Conservation (phyloP, 306 rosid genomes). For the Ziziphus jujuba region DNA sequence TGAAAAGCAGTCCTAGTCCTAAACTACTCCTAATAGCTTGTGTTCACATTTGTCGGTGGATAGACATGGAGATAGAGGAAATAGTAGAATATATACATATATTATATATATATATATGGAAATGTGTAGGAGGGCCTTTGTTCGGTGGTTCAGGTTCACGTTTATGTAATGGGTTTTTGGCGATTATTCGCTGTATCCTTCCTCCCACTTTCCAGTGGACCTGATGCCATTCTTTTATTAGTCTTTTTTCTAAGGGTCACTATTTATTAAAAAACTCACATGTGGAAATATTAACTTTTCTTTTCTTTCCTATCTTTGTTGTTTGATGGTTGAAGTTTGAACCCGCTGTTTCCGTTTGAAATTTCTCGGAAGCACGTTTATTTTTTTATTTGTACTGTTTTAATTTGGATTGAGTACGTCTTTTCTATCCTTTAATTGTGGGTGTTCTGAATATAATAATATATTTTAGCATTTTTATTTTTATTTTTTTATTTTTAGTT, state of each 20-base stretch:
- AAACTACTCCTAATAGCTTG: neutral
- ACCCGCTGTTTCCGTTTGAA: neutral
- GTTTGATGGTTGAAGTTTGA: too few species aligned
- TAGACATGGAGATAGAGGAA: neutral
- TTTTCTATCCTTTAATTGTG: neutral
- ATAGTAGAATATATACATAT: neutral
- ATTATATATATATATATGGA: neutral
- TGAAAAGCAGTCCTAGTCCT: neutral
- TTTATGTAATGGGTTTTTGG: neutral
- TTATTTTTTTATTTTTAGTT: too few species aligned
- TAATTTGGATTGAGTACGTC: neutral
- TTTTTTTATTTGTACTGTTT: neutral
- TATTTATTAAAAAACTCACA: slow-evolving; percentile 2
- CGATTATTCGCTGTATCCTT: neutral
- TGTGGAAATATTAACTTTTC: neutral
- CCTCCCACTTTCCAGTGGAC: slow-evolving; percentile 1
- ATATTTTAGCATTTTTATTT: too few species aligned
- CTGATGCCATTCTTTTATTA: slow-evolving; percentile 14
- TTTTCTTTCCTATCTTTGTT: neutral
- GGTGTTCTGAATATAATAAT: too few species aligned
- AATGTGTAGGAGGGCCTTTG: neutral
- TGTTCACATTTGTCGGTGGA: neutral
- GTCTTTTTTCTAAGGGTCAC: neutral
- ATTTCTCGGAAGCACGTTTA: slow-evolving; percentile 7
- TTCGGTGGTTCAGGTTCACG: slow-evolving; percentile 14